A percentile compares a stretch with the other conserved stretches of the same genome.
Evolutionary conservation across 163 green algal genomes (phyloP).

Genomic region (Coccomyxa subellipsoidea): DNA sequence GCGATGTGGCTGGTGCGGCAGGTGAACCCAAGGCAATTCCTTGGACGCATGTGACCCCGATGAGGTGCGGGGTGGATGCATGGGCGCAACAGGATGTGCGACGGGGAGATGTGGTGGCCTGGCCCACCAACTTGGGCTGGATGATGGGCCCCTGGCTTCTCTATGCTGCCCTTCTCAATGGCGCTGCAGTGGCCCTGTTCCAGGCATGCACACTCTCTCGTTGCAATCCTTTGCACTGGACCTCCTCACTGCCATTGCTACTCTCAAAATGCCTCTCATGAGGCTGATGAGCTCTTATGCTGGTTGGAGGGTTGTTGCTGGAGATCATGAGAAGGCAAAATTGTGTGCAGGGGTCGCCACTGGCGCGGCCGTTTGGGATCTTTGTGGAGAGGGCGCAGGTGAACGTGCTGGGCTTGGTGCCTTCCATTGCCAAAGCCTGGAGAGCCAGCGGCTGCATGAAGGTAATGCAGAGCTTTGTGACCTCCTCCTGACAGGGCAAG

Average conservation of each 20-base stretch:
- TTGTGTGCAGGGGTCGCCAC: constrained; percentile 52
- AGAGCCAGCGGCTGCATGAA: constrained; percentile 59
- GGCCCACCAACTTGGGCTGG: constrained; percentile 87
- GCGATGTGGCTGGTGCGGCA: constrained; percentile 18
- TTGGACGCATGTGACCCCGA: constrained; percentile 80
- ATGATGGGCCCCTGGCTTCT: constrained; percentile 97
- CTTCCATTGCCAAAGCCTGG: constrained; percentile 63
- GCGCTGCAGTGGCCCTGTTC: constrained; percentile 79
- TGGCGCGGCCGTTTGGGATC: constrained; percentile 66
- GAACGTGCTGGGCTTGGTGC: constrained; percentile 75
- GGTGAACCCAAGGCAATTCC: constrained; percentile 91
- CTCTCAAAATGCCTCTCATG: too few relatives aligned
- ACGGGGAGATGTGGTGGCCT: constrained; percentile 65
- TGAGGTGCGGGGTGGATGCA: constrained; percentile 70
- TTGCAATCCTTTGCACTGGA: too few relatives aligned
- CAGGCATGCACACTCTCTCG: constrained; percentile 28
- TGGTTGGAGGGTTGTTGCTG: too few relatives aligned
- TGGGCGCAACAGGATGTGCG: constrained; percentile 77
- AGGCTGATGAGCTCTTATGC: too few relatives aligned
- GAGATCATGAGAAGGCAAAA: too few relatives aligned
- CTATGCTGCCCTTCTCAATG: constrained; percentile 82
- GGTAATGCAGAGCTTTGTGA: constrained; percentile 12
- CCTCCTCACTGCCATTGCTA: too few relatives aligned
- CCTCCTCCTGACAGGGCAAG: too few relatives aligned
- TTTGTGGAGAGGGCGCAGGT: constrained; percentile 78